Base-by-base conservation (phyloP, 2,329 filamentous ascomycete genomes). In the Diaporthe ilicicola region DNA sequence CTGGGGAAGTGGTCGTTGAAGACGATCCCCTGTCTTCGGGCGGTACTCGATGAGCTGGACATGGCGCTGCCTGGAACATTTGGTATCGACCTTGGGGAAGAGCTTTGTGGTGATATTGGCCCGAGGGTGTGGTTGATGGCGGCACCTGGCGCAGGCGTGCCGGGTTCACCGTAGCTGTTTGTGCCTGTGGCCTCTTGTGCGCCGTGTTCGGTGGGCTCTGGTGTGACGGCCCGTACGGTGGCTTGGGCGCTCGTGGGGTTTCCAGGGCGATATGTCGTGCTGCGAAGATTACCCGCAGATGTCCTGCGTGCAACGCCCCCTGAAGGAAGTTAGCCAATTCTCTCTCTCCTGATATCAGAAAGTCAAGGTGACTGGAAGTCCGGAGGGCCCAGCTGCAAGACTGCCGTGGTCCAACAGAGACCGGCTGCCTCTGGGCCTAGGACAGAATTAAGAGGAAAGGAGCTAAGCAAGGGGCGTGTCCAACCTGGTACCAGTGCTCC, bases 141-240 rank as follows among this genome's bases (percentile, higher is more conserved):
- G 29, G 75, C 75, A 51, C 53, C 61, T 32, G 66, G 27, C 29
- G 61, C 48, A 29, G 56, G 59, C 44, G 66, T 54, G 51, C 50
- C 56, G 48, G 46, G 46, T 50, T 64, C 59, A 37, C 48, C 32
- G 66, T 51, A 39, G 65, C 42, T 69, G 67, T 67, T 64, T 72
- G 74, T 77, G 74, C 77, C 76, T n/a, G 68, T 56, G 53, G 73
- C 71, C 54, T 75, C 73, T 59, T 73, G 74, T 77, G 75, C 46
- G 67, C 70, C 62, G 62, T 74, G 77, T 76, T 75, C 71, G 53
- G 86, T 85, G 72, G 81, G 81, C 53, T 94, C 92, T 74, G 91
- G 91, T 73, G 91, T 93, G 74, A 93, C 90, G 70, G 90, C 83
- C 73, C 91, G 89, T 76, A 91, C 88, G 55, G 87, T 88, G 74